Evolutionary conservation across 2,329 filamentous ascomycete species (phyloP).

Genomic region (Mycogone perniciosa): DNA sequence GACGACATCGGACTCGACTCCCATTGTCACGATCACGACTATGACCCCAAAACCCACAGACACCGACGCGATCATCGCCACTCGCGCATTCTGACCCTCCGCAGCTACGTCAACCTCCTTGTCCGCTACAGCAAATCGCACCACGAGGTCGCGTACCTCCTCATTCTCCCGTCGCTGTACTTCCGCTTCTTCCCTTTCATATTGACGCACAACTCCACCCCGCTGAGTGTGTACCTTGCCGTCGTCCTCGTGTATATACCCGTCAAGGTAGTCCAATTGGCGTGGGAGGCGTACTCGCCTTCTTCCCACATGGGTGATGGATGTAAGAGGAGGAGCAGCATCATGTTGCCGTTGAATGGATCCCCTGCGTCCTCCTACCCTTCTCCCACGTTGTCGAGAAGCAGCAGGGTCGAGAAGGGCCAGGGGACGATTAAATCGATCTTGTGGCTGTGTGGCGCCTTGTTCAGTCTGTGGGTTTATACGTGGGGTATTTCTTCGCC

Average conservation of each 20-base stretch:
- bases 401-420: neutral
- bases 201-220: slow-evolving; percentile 11
- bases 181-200: slow-evolving; percentile 11
- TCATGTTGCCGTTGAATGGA: neutral
- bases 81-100: neutral
- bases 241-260: slow-evolving; percentile 11
- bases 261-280: slow-evolving; percentile 1
- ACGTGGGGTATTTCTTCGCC: slow-evolving; percentile 10
- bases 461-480: slow-evolving; percentile 11
- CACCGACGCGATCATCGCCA: neutral
- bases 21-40: neutral
- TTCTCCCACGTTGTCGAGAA: neutral
- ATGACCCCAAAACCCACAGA: neutral
- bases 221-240: slow-evolving; percentile 11
- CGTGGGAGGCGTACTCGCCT: slow-evolving; percentile 6
- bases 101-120: neutral
- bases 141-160: slow-evolving; percentile 3
- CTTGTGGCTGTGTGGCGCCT: slow-evolving; percentile 8
- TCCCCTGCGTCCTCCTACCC: neutral
- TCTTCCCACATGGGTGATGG: neutral
- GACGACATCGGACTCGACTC: no score
- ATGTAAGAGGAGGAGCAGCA: slow-evolving; percentile 7
- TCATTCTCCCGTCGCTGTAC: slow-evolving; percentile 7
- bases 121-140: slow-evolving; percentile 4
- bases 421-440: neutral